Conservation (phyloP, 345 rosid species). For the Citrus unshiu region DNA sequence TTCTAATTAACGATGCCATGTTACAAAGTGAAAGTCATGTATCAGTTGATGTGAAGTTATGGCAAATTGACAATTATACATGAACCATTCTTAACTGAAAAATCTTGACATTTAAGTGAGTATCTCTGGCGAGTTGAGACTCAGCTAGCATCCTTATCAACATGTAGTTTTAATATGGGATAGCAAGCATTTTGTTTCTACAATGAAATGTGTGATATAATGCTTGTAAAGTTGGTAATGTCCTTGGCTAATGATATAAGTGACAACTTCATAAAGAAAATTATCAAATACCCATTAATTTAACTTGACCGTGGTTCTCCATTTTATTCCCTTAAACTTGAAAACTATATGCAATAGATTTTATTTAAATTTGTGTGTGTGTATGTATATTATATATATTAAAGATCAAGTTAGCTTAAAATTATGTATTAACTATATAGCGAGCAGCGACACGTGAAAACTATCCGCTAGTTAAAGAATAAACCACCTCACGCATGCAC, state of each 20-base stretch:
- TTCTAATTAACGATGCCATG: not conserved
- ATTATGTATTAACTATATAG: no score
- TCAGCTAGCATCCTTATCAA: not conserved
- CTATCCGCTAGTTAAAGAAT: no score
- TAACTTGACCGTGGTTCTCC: no score
- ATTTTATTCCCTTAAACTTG: no score
- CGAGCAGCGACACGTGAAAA: no score
- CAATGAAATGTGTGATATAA: not conserved
- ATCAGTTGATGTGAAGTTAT: not conserved
- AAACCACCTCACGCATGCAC: no score
- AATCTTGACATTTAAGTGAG: constrained; percentile 1
- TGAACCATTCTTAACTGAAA: not conserved
- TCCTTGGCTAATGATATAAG: not conserved
- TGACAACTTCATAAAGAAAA: no score
- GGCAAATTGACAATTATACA: not conserved
- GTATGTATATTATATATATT: no score
- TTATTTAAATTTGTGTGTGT: no score
- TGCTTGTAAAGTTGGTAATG: not conserved
- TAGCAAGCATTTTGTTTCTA: not conserved
- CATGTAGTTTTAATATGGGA: not conserved
- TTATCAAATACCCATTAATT: no score
- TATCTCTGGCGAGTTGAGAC: not conserved
- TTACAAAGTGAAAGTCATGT: not conserved
- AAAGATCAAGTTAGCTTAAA: no score
- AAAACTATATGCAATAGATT: no score